Percentiles rank a stretch among this genome's conserved stretches.
These are phyloP conservation scores for Metschnikowia chrysomelidarum DNA, from an alignment of 805 yeast species.

Conservation along the genomic window DNA sequence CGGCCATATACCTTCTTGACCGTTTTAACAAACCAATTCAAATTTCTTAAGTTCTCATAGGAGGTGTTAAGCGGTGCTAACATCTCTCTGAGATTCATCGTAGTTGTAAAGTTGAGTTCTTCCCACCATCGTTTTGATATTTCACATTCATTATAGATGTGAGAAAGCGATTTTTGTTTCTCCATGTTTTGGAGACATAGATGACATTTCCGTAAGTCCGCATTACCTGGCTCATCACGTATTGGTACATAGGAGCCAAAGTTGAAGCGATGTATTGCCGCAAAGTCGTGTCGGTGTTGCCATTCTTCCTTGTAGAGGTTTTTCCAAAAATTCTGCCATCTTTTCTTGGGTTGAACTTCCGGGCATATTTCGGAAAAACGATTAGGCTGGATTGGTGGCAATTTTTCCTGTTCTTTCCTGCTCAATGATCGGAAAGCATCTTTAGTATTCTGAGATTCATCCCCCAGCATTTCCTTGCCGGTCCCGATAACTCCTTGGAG, in stretches of 20 bases:
- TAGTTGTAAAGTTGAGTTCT: not conserved
- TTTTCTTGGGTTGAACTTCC: not conserved
- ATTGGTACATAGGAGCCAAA: constrained; percentile 3
- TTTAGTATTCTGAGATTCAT: too few relatives aligned
- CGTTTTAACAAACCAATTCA: too few relatives aligned
- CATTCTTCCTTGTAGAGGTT: not conserved
- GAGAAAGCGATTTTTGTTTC: too few relatives aligned
- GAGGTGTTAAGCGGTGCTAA: not conserved
- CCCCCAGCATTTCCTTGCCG: too few relatives aligned
- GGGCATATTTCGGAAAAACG: constrained; percentile 1
- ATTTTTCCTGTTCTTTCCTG: too few relatives aligned
- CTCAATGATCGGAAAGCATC: too few relatives aligned
- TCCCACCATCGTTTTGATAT: not conserved
- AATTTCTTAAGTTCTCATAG: not conserved
- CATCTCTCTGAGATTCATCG: constrained; percentile 1
- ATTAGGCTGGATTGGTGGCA: too few relatives aligned
- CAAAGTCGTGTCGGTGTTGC: not conserved
- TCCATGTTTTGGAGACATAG: not conserved
- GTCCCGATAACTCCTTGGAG: too few relatives aligned
- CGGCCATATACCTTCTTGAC: too few relatives aligned
- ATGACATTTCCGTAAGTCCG: not conserved
- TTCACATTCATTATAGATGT: too few relatives aligned
- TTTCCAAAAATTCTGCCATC: constrained; percentile 2
- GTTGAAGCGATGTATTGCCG: constrained; percentile 1
- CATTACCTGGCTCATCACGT: not conserved